phyloP scores from a whole-genome alignment of 106 monocot genomes.

The Dendrobium officinale region DNA sequence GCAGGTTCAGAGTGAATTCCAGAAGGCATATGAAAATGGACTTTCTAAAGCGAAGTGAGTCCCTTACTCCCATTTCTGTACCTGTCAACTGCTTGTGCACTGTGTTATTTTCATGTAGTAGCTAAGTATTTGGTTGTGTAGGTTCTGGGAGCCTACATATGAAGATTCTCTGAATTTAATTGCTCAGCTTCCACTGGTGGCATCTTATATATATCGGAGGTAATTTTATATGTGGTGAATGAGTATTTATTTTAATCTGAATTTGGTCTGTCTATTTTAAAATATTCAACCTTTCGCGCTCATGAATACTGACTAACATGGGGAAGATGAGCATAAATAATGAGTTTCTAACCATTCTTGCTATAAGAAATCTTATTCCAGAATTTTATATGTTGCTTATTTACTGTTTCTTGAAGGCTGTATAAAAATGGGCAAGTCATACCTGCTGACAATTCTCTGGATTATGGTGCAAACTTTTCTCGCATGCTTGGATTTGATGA shows the following conservation, averaged over 20 bases:
- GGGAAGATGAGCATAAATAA: not conserved
- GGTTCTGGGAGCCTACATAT: conserved; percentile 98
- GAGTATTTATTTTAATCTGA: not conserved
- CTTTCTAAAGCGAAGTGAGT: conserved; percentile 40
- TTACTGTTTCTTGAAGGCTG: conserved; percentile 42
- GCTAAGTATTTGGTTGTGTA: conserved; percentile 12
- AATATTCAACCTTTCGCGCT: not conserved
- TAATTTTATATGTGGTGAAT: conserved; percentile 1
- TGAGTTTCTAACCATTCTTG: not conserved
- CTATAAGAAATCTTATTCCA: not conserved
- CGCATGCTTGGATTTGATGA: conserved; percentile 97
- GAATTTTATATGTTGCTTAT: conserved; percentile 1
- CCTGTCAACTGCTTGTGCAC: not conserved
- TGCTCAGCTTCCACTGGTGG: conserved; percentile 74
- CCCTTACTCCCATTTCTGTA: not conserved
- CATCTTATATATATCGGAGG: conserved; percentile 91
- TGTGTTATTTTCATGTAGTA: not conserved
- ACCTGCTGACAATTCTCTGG: conserved; percentile 64
- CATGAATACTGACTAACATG: not conserved
- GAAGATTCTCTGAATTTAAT: conserved; percentile 91
- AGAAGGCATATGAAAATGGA: conserved; percentile 28
- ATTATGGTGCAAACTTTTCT: conserved; percentile 94
- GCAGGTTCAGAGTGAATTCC: conserved; percentile 64
- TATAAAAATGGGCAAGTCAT: conserved; percentile 71
- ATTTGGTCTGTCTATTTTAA: not conserved